These are phyloP conservation scores for Fusarium solani-melongenae DNA, from an alignment of 2,329 filamentous ascomycete genomes.

Conservation along the genomic window DNA sequence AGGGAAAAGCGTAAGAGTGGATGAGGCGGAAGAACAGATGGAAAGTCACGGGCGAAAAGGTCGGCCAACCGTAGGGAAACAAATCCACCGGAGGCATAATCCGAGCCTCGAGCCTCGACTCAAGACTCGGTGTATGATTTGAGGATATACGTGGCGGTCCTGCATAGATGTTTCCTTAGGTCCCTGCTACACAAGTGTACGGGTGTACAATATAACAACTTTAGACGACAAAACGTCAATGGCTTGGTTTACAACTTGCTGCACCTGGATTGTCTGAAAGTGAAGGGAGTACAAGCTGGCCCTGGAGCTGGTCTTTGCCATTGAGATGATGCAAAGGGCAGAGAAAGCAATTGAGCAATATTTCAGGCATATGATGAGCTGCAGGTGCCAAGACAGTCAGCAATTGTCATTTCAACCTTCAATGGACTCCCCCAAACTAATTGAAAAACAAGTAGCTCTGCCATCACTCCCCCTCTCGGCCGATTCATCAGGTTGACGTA, in stretches of 20 bases:
- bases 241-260: conserved; percentile 26
- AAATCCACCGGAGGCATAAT: conserved; percentile 42
- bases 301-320: not conserved
- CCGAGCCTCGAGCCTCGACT: conserved; percentile 43
- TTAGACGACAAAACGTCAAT: conserved; percentile 55
- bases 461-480: not conserved
- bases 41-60: conserved; percentile 39
- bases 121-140: conserved; percentile 51
- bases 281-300: not conserved
- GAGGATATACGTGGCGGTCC: conserved; percentile 55
- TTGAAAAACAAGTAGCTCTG: not conserved
- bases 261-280: conserved; percentile 5
- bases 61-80: conserved; percentile 38
- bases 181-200: conserved; percentile 59
- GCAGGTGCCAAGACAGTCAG: not conserved
- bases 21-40: conserved; percentile 43
- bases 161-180: conserved; percentile 63
- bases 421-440: not conserved
- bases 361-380: conserved; percentile 7
- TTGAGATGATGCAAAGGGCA: not conserved
- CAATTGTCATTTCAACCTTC: not conserved
- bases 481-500: conserved; percentile 25
- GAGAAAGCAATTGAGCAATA: conserved; percentile 4
- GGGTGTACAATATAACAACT: conserved; percentile 65
- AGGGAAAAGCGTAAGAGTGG: conserved; percentile 26